These are phyloP conservation scores for Acorus calamus DNA, from an alignment of 106 monocot genomes.

Conservation along the genomic window DNA sequence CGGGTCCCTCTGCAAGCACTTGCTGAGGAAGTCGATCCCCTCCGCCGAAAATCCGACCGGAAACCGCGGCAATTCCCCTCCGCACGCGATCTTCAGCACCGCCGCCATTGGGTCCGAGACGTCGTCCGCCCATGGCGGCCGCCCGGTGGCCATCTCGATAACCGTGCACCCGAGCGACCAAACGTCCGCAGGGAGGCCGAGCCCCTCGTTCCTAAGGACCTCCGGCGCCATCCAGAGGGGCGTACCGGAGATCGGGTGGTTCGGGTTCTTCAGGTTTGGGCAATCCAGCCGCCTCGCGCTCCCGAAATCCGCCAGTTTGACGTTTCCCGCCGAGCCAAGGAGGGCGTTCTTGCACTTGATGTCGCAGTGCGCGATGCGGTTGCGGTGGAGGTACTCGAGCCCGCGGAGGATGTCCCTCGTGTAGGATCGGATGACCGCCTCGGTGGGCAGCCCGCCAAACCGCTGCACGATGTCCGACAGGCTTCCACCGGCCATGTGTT, in stretches of 20 bases:
- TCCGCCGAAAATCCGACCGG: neutral
- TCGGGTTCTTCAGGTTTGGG: neutral
- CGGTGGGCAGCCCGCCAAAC: neutral
- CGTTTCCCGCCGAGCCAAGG: neutral
- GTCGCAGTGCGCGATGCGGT: constrained; percentile 6
- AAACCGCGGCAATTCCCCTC: neutral
- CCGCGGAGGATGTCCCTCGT: constrained; percentile 5
- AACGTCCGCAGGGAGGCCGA: neutral
- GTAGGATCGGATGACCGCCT: constrained; percentile 7
- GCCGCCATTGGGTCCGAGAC: neutral
- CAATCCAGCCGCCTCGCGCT: neutral
- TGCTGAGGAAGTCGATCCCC: constrained; percentile 3
- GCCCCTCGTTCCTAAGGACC: neutral
- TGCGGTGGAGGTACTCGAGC: constrained; percentile 3
- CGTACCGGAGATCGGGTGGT: neutral
- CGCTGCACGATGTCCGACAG: neutral
- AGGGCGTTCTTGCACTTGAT: constrained; percentile 10
- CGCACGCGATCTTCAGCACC: neutral
- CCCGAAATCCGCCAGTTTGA: constrained; percentile 3
- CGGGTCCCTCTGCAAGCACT: constrained; percentile 6
- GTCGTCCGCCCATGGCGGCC: neutral
- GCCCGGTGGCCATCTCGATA: constrained; percentile 7
- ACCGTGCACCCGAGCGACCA: constrained; percentile 8
- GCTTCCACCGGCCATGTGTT: neutral
- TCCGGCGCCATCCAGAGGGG: constrained; percentile 9